A percentile compares a stretch with the other conserved stretches of the same genome.
phyloP scores from a whole-genome alignment of 2,329 filamentous ascomycete species.

The Geosmithia putterillii region DNA sequence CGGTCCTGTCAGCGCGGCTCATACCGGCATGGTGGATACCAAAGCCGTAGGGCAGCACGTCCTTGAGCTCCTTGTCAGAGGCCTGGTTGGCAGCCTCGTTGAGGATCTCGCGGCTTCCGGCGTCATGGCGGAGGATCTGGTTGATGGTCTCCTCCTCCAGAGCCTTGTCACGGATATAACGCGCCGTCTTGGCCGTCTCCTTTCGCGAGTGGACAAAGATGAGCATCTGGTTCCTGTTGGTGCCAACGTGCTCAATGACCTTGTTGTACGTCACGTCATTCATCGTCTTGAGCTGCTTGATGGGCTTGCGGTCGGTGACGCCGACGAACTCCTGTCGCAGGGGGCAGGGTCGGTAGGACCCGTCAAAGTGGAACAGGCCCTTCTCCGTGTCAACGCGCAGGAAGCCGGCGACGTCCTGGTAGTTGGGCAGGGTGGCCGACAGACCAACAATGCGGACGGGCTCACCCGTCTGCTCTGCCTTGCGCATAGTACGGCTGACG shows the following conservation, averaged over 20 bases:
- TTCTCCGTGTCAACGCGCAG: constrained; percentile 76
- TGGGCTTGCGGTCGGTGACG: constrained; percentile 93
- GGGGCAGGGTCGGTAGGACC: constrained; percentile 84
- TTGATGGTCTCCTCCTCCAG: constrained; percentile 96
- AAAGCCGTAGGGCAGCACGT: constrained; percentile 89
- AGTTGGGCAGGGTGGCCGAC: constrained; percentile 92
- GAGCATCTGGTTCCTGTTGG: constrained; percentile 91
- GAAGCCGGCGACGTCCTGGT: constrained; percentile 91
- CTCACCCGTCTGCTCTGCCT: constrained; percentile 87
- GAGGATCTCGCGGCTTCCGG: constrained; percentile 79
- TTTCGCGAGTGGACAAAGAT: constrained; percentile 98
- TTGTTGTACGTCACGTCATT: constrained; percentile 98
- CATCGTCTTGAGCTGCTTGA: constrained; percentile 98
- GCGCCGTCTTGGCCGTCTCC: constrained; percentile 94
- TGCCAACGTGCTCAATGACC: constrained; percentile 89
- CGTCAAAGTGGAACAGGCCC: constrained; percentile 93
- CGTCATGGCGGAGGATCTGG: constrained; percentile 86
- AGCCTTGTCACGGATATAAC: constrained; percentile 91
- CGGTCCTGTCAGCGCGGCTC: constrained; percentile 86
- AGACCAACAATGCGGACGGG: constrained; percentile 84
- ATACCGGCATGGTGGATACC: constrained; percentile 98
- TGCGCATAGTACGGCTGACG: constrained; percentile 84
- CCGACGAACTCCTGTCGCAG: constrained; percentile 95
- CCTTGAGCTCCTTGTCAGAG: constrained; percentile 79
- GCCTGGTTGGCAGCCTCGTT: constrained; percentile 74